phyloP scores from a whole-genome alignment of 148 eudicot genomes.

The Linanthus parryae region DNA sequence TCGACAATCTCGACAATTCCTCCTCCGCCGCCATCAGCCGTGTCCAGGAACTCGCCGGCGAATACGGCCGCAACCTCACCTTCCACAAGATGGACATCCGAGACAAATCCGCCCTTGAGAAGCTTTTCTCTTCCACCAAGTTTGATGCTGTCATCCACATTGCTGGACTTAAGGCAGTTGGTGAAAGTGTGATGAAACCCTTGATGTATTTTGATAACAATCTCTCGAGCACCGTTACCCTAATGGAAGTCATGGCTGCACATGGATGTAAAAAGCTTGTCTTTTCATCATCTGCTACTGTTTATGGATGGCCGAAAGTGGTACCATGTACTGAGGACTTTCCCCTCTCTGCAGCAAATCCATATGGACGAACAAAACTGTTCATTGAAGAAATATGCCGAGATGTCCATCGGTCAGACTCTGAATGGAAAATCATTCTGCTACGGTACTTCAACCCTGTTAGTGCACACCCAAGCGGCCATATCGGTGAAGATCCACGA shows the following conservation, averaged over 20 bases:
- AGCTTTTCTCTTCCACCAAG: too few species aligned
- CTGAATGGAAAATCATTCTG: constrained; percentile 79
- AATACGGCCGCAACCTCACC: too few species aligned
- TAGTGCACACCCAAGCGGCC: constrained; percentile 93
- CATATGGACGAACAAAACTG: constrained; percentile 98
- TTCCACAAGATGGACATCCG: too few species aligned
- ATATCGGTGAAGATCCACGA: constrained; percentile 91
- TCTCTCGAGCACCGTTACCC: constrained; percentile 72
- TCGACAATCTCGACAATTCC: too few species aligned
- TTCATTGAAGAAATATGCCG: constrained; percentile 93
- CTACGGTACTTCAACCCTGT: constrained; percentile 98
- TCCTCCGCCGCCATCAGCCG: too few species aligned
- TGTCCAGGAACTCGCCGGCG: too few species aligned
- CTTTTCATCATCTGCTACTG: constrained; percentile 96
- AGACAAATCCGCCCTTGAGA: too few species aligned
- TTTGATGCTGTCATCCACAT: constrained; percentile 98
- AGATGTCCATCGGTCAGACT: constrained; percentile 59
- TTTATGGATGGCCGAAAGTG: constrained; percentile 94
- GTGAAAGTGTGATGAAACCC: constrained; percentile 96
- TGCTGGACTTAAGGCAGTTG: constrained; percentile 98
- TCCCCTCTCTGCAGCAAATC: constrained; percentile 82
- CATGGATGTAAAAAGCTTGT: constrained; percentile 95
- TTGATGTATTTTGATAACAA: constrained; percentile 84
- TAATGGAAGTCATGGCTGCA: constrained; percentile 94
- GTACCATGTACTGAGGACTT: constrained; percentile 96